A percentile compares a stretch with the other conserved stretches of the same genome.
These are phyloP conservation scores for Nitzschia sp. DNA, from an alignment of 108 stramenopile species.

Conservation along the genomic window DNA sequence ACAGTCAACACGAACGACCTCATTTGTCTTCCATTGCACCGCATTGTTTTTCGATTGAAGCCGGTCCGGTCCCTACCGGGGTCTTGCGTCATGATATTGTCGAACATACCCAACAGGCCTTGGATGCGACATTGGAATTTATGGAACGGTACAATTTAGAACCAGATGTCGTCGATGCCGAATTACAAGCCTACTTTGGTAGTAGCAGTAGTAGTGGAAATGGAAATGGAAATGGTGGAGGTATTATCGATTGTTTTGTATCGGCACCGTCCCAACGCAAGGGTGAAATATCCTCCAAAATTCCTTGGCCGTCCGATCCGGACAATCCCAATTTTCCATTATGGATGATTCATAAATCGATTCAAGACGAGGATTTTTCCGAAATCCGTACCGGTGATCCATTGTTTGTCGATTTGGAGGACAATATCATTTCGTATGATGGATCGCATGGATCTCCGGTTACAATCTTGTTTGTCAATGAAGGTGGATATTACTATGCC, in stretches of 20 bases:
- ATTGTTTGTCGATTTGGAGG: constrained; percentile 69
- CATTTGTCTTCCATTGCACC: constrained; percentile 67
- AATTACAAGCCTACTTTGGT: constrained; percentile 44
- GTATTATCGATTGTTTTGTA: constrained; percentile 70
- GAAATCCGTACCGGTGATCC: constrained; percentile 64
- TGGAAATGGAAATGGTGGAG: too few relatives aligned
- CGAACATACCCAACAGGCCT: constrained; percentile 63
- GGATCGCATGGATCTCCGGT: constrained; percentile 77
- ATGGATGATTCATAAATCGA: constrained; percentile 61
- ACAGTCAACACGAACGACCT: constrained; percentile 53
- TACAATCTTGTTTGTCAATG: constrained; percentile 82
- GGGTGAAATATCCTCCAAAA: constrained; percentile 76
- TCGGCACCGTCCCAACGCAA: constrained; percentile 64
- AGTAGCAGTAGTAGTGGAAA: too few relatives aligned
- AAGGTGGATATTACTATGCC: constrained; percentile 86
- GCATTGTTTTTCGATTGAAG: constrained; percentile 82
- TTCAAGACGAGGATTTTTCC: constrained; percentile 76
- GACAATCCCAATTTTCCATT: constrained; percentile 70
- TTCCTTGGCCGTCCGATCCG: constrained; percentile 67
- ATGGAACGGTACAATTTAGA: constrained; percentile 51
- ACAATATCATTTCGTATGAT: constrained; percentile 63
- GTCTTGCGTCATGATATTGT: constrained; percentile 81
- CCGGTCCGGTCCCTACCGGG: constrained; percentile 82
- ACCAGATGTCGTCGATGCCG: constrained; percentile 27
- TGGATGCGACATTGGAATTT: constrained; percentile 68